Conservation (phyloP, 2,329 filamentous ascomycete genomes). For the Paecilomyces sp. region DNA sequence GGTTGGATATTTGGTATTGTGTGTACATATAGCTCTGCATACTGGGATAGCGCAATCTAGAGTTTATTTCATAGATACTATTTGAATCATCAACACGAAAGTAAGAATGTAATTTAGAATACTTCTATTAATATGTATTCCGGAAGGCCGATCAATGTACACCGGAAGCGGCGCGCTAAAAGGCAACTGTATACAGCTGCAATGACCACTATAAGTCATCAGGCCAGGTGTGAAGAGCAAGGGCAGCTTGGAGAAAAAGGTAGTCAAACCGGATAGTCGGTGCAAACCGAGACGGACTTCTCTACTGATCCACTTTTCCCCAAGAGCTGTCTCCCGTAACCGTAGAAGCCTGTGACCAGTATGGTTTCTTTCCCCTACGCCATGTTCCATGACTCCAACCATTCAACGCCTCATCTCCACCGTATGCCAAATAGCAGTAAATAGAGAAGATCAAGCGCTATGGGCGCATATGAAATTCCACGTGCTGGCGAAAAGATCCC, state of each 20-base stretch:
- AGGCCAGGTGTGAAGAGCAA: neutral
- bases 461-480: neutral
- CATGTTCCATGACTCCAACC: neutral
- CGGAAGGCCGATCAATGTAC: neutral
- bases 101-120: neutral
- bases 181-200: neutral
- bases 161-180: neutral
- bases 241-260: neutral
- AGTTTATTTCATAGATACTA: too few species aligned
- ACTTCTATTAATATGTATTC: neutral
- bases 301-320: neutral
- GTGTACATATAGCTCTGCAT: neutral
- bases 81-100: neutral
- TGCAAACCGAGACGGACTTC: neutral
- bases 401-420: neutral
- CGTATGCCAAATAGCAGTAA: slow-evolving; percentile 1
- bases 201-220: neutral
- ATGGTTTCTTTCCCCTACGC: neutral
- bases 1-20: too few species aligned
- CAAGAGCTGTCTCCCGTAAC: neutral
- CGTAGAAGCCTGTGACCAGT: neutral
- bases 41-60: neutral
- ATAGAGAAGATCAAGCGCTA: neutral
- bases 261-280: neutral
- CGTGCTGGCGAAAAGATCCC: neutral